Evolutionary conservation across 208 protist genomes (phyloP).

Genomic region (Leishmania guyanensis): DNA sequence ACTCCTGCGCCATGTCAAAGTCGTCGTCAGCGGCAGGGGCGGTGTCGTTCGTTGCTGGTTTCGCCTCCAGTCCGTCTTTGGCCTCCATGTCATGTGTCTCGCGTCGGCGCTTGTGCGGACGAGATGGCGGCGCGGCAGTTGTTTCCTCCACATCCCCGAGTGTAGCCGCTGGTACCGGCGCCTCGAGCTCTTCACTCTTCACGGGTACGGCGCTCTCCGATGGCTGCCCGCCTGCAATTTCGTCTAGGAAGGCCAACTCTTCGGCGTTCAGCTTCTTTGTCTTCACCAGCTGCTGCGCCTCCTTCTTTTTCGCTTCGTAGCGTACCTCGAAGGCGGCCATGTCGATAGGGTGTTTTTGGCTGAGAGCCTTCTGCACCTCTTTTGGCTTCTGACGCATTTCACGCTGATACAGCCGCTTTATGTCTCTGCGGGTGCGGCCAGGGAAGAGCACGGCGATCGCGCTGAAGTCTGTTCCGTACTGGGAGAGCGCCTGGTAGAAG

Average conservation of each 20-base stretch:
- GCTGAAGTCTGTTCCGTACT: constrained; percentile 91
- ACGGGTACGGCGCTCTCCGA: background rate
- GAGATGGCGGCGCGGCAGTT: constrained; percentile 12
- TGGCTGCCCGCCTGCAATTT: constrained; percentile 47
- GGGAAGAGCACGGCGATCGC: constrained; percentile 83
- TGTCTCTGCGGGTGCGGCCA: constrained; percentile 57
- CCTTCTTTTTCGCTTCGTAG: constrained; percentile 44
- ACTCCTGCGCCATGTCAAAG: constrained; percentile 23
- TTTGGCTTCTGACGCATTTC: constrained; percentile 66
- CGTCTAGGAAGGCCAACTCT: constrained; percentile 60
- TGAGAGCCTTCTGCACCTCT: constrained; percentile 60
- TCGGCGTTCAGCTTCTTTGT: constrained; percentile 35
- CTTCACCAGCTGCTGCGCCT: constrained; percentile 19
- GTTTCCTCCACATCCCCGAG: constrained; percentile 19
- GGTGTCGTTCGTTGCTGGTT: background rate
- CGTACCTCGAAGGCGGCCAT: constrained; percentile 59
- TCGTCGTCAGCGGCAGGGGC: background rate
- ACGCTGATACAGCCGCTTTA: constrained; percentile 84
- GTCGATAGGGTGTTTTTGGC: constrained; percentile 60
- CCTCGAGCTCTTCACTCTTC: background rate
- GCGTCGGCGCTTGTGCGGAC: constrained; percentile 18
- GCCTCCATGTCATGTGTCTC: background rate
- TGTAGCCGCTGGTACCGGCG: constrained; percentile 2
- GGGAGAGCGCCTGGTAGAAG: constrained; percentile 85
- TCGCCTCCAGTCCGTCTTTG: background rate